A percentile compares a stretch with the other conserved stretches of the same genome.
Conservation (phyloP, 306 rosid species). For the Hylodesmum podocarpum region DNA sequence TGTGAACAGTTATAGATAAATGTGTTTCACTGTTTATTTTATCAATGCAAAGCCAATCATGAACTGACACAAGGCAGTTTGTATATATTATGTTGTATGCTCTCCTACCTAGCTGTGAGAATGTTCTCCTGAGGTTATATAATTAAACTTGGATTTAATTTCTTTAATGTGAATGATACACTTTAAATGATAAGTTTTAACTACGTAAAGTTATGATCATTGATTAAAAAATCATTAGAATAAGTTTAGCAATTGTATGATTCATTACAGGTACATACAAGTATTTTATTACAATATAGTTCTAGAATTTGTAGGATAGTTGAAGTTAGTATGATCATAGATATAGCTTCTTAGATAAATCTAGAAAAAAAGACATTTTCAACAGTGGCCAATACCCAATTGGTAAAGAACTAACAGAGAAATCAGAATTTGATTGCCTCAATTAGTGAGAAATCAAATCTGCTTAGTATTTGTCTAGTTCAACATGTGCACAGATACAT, state of each 20-base stretch:
- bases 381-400: background rate
- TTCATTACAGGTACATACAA: background rate
- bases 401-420: background rate
- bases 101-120: slow-evolving; percentile 7
- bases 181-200: background rate
- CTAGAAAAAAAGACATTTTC: background rate
- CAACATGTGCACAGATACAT: slow-evolving; percentile 10
- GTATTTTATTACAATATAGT: background rate
- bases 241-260: background rate
- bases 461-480: slow-evolving; percentile 30
- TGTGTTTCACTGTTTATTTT: background rate
- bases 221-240: background rate
- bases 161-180: background rate
- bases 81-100: background rate
- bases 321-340: background rate
- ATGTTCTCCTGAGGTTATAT: slow-evolving; percentile 14
- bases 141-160: background rate
- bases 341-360: background rate
- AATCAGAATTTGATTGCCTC: background rate
- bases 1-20: background rate
- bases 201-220: background rate
- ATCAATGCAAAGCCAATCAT: background rate
- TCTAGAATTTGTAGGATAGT: slow-evolving; percentile 7
- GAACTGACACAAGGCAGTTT: background rate
- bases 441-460: slow-evolving; percentile 25